phyloP scores from a whole-genome alignment of 176 grass and related monocot genomes.

The Raddia distichophylla region DNA sequence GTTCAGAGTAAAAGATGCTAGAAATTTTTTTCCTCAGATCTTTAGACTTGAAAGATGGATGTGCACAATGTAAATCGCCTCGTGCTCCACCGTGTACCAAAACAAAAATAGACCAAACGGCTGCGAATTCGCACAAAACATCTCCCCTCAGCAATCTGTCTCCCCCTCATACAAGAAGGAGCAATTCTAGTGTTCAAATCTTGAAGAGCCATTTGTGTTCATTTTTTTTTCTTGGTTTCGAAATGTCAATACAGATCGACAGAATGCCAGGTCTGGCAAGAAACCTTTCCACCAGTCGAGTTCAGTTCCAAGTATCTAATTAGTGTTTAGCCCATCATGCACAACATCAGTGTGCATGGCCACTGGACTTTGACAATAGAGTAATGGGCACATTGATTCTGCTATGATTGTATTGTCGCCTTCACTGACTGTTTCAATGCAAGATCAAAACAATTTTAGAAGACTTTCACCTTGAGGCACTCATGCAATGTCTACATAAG shows the following conservation, averaged over 20 bases:
- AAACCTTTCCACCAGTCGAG: not conserved
- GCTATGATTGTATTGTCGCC: not conserved
- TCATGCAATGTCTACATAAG: not conserved
- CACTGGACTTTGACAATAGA: not conserved
- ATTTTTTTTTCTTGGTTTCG: not conserved
- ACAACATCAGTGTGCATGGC: not conserved
- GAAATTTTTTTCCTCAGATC: too few species aligned
- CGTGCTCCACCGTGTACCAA: not conserved
- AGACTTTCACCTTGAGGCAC: not conserved
- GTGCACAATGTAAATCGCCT: too few species aligned
- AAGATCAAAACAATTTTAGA: slow-evolving; percentile 2
- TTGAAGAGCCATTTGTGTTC: not conserved
- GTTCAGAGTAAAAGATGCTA: too few species aligned
- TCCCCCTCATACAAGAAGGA: too few species aligned
- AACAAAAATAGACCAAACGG: not conserved
- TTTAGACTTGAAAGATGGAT: too few species aligned
- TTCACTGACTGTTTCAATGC: not conserved
- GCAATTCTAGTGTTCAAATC: not conserved
- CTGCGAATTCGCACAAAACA: not conserved
- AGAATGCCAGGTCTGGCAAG: not conserved
- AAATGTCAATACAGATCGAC: not conserved
- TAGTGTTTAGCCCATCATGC: not conserved
- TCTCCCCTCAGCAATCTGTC: not conserved
- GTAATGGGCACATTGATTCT: not conserved
- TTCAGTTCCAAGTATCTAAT: not conserved